Conservation (phyloP, 305 asterid species). For the Ilex paraguariensis region DNA sequence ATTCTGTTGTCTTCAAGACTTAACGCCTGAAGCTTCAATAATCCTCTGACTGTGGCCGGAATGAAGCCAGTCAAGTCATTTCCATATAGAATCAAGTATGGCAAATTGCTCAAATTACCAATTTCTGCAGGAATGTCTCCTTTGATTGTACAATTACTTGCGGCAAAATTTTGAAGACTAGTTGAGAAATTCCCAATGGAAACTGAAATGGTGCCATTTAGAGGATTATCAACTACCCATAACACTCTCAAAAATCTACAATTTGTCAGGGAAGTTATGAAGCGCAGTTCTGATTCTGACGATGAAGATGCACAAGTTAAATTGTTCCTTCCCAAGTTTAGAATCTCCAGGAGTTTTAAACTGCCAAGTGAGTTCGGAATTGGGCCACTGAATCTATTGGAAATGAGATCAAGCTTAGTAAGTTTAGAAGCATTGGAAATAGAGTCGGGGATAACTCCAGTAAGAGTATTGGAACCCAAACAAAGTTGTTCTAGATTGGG, state of each 20-base stretch:
- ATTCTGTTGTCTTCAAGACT: neutral
- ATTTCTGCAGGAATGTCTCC: constrained; percentile 22
- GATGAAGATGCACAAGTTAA: constrained; percentile 9
- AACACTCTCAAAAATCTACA: neutral
- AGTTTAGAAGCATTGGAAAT: constrained; percentile 31
- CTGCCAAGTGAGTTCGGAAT: constrained; percentile 18
- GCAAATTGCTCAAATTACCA: constrained; percentile 9
- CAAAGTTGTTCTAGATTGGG: constrained; percentile 14
- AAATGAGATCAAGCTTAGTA: neutral
- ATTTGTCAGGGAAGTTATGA: constrained; percentile 9
- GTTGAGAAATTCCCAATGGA: constrained; percentile 9
- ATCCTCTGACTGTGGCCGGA: neutral
- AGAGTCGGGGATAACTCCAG: constrained; percentile 23
- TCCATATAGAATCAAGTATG: neutral
- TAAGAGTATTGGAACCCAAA: constrained; percentile 3
- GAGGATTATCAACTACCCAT: neutral
- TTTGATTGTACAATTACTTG: neutral
- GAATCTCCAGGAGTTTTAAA: neutral
- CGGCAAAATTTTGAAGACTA: neutral
- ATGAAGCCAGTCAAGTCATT: constrained; percentile 4
- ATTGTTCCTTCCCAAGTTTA: constrained; percentile 8
- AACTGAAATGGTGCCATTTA: constrained; percentile 4
- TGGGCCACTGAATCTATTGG: constrained; percentile 19
- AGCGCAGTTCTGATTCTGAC: neutral
- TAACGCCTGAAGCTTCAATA: neutral